Evolutionary conservation across 1,139 yeast genomes (phyloP), one percentile per base, ranked within the genome.

Genomic region (Wickerhamomyces sp.): DNA sequence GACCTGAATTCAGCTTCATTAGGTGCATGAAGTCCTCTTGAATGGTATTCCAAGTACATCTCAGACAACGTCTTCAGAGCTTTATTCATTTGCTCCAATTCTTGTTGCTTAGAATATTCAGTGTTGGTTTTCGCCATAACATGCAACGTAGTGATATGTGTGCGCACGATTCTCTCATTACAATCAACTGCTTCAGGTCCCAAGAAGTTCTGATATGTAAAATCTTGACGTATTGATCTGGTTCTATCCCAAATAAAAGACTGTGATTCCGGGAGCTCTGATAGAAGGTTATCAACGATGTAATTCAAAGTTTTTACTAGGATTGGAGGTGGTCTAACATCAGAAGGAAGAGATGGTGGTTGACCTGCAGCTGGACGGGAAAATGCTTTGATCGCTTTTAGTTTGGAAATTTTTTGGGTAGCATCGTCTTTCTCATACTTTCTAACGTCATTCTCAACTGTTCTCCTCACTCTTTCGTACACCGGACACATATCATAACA

Each of bases 281-380:
- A 74, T 7, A 89, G 58, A 2, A 83, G 61, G 30, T 75, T 69
- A 15, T 78, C 78, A 6, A 86, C 73, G 32, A 91, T 68, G 53
- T 84, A 85, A 41, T 82, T 68, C 40, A 91, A 62, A 0, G 96
- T 80, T 25, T 64, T 53, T 10, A 70, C 70, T 34, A 93, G 61
- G 2, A 89, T 67, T 40, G 70, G 72, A 0, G 99, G 98, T 1
- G 98, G 96, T 44, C 99, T 70, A 2, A 93, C 99, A 57, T 93
- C 98, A 0, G 96, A 87, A 0, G 98, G 99, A 38, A 93, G 64
- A 4, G 97, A 95, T 5, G 97, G 97, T 1, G 96, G 95, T 49
- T 93, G 96, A 10, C 98, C 98, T 1, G 98, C 97, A 10, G 96
- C 96, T 0, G 99, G 97, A 47, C 99, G 68, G 23, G 95, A 85